A percentile compares a stretch with the other conserved stretches of the same genome.
Conservation (phyloP, 2,329 filamentous ascomycete genomes). For the Byssoonygena ceratinophila region DNA sequence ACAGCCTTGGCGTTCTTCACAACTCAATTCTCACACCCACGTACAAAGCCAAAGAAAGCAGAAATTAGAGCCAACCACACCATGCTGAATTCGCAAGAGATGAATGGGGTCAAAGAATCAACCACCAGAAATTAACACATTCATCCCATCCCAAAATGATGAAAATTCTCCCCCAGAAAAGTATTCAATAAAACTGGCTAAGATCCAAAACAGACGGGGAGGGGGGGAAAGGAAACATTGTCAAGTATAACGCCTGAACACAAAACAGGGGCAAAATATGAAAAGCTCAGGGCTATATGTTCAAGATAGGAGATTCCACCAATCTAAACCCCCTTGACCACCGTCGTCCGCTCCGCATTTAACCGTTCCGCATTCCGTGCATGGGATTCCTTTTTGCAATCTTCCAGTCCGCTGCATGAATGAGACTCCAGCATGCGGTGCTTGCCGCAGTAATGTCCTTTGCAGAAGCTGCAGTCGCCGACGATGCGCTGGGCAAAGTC, state of each 20-base stretch:
- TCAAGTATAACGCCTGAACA: too few species aligned
- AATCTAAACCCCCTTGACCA: slow-evolving; percentile 66
- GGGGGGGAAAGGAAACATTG: too few species aligned
- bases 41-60: background rate
- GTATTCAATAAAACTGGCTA: slow-evolving; percentile 1
- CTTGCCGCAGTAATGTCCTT: slow-evolving; percentile 87
- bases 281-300: background rate
- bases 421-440: slow-evolving; percentile 91
- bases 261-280: too few species aligned
- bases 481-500: slow-evolving; percentile 83
- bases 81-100: slow-evolving; percentile 1
- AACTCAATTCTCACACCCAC: background rate
- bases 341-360: slow-evolving; percentile 82
- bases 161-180: background rate
- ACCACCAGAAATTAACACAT: background rate
- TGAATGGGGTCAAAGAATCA: background rate
- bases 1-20: too few species aligned
- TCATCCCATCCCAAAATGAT: background rate
- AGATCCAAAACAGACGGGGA: background rate
- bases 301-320: background rate
- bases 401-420: slow-evolving; percentile 82
- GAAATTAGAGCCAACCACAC: slow-evolving; percentile 6
- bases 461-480: slow-evolving; percentile 91
- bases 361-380: slow-evolving; percentile 88
- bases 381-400: slow-evolving; percentile 96